Conservation (phyloP, 306 rosid genomes). For the Trifolium repens region DNA sequence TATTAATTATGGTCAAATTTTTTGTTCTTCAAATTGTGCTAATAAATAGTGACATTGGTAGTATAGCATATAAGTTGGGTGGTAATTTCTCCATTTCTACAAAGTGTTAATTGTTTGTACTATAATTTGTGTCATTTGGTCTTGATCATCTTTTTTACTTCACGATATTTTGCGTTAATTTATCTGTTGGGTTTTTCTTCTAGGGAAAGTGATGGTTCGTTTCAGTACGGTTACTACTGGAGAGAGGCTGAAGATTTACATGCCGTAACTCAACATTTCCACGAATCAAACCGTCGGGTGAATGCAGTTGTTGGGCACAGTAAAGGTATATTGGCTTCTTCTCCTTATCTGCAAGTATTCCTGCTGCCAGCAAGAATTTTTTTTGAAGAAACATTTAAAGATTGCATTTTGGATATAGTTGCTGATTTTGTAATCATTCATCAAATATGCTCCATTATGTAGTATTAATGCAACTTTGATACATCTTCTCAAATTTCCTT, state of each 20-base stretch:
- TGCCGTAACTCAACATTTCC: constrained; percentile 65
- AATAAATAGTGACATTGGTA: too few species aligned
- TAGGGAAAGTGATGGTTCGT: constrained; percentile 88
- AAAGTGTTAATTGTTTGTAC: neutral
- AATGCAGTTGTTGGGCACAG: constrained; percentile 81
- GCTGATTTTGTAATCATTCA: constrained; percentile 26
- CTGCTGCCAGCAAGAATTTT: constrained; percentile 16
- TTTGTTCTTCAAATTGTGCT: too few species aligned
- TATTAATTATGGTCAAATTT: too few species aligned
- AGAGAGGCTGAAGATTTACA: constrained; percentile 85
- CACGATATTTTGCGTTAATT: constrained; percentile 28
- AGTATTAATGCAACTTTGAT: constrained; percentile 13
- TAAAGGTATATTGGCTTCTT: constrained; percentile 66
- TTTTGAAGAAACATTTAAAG: constrained; percentile 22
- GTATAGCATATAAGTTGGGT: neutral
- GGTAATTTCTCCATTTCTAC: constrained; percentile 30
- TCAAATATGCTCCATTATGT: constrained; percentile 12
- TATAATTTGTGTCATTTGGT: constrained; percentile 30
- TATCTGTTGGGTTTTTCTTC: constrained; percentile 34
- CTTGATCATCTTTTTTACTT: constrained; percentile 18
- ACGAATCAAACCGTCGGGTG: constrained; percentile 53
- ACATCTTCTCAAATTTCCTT: constrained; percentile 24
- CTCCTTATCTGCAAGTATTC: constrained; percentile 18
- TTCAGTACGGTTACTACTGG: constrained; percentile 66
- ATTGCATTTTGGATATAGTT: constrained; percentile 14